phyloP scores from a whole-genome alignment of 371 early-diverging fungal species.

The Mucor ambiguus region DNA sequence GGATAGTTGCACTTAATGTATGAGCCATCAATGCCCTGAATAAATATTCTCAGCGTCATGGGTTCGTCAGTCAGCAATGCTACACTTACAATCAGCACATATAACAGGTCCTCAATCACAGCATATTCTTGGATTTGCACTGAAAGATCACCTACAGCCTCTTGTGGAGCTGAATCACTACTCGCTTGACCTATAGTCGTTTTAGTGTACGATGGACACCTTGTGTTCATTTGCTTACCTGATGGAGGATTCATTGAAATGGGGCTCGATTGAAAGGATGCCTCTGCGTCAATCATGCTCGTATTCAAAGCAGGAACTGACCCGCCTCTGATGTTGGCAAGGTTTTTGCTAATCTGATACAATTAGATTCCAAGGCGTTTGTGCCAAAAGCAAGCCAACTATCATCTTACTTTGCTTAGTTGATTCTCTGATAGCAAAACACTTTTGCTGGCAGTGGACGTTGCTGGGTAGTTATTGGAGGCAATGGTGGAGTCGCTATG shows the following conservation, averaged over 20 bases:
- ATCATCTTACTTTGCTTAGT: conserved; percentile 37
- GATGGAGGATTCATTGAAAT: not conserved
- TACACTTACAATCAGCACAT: conserved; percentile 73
- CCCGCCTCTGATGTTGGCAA: conserved; percentile 42
- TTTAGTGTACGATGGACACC: not conserved
- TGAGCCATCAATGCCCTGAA: conserved; percentile 84
- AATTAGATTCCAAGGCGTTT: not conserved
- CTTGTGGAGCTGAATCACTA: not conserved
- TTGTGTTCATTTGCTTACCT: not conserved
- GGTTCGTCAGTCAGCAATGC: not conserved
- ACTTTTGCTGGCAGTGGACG: conserved; percentile 7
- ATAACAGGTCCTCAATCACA: conserved; percentile 87
- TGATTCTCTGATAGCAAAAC: conserved; percentile 42
- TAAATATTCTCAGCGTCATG: not conserved
- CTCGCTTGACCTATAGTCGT: not conserved
- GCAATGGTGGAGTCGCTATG: not conserved
- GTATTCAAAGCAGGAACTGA: conserved; percentile 14
- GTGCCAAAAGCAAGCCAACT: no score
- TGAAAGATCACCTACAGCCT: conserved; percentile 29
- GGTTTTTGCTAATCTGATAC: conserved; percentile 40
- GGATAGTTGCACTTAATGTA: conserved; percentile 59
- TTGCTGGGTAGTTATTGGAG: not conserved
- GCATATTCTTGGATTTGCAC: conserved; percentile 75
- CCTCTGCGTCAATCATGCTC: not conserved
- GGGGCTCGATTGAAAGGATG: not conserved